These are phyloP conservation scores for Royoungia palumana DNA, from an alignment of 768 basidiomycete genomes.

Conservation along the genomic window DNA sequence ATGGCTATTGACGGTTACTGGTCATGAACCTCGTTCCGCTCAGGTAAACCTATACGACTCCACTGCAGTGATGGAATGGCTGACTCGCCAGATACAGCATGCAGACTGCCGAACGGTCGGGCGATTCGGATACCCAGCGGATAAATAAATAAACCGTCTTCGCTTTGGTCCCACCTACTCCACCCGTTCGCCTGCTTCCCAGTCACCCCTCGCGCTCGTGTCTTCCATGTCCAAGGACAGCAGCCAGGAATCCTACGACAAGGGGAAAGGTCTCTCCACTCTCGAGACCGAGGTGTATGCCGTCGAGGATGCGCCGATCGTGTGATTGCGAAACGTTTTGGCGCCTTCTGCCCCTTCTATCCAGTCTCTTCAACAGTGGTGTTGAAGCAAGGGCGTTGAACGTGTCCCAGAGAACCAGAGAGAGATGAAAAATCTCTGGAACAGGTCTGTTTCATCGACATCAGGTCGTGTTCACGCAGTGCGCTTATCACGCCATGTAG, in stretches of 20 bases:
- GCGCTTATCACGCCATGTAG: conserved; percentile 20
- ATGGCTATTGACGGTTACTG: too few relatives aligned
- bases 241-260: conserved; percentile 9
- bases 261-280: conserved; percentile 13
- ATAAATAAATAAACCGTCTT: background rate
- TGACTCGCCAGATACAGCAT: too few relatives aligned
- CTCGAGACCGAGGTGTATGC: background rate
- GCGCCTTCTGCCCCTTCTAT: conserved; percentile 31
- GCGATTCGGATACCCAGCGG: too few relatives aligned
- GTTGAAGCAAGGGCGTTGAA: conserved; percentile 56
- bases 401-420: conserved; percentile 50
- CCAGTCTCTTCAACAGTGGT: conserved; percentile 43
- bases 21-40: too few relatives aligned
- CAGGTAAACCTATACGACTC: too few relatives aligned
- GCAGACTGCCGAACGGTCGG: too few relatives aligned
- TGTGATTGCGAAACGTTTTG: conserved; percentile 30
- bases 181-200: background rate
- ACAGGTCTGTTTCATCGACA: conserved; percentile 32
- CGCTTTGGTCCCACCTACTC: background rate
- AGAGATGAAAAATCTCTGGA: conserved; percentile 42
- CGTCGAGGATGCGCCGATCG: conserved; percentile 26
- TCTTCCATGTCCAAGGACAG: conserved; percentile 7
- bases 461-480: background rate
- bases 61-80: too few relatives aligned
- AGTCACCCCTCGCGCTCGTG: background rate